Percentiles rank a stretch among this genome's conserved stretches.
These are phyloP conservation scores for Saksenaea oblongispora DNA, from an alignment of 371 early-diverging fungal genomes.

Conservation along the genomic window DNA sequence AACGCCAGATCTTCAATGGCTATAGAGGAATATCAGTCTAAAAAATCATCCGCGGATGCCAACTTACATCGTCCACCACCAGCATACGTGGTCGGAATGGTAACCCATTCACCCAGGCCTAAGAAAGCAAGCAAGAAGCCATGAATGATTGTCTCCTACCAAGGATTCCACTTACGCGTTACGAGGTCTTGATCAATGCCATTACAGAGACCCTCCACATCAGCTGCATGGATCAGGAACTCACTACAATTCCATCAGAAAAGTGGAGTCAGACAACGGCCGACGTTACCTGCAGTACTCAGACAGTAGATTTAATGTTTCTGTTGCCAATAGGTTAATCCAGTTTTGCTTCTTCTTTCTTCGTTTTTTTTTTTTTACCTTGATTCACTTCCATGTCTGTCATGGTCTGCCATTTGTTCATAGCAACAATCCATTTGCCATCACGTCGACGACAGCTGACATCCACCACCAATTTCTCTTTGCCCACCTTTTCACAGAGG, in stretches of 20 bases:
- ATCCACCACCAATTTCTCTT: slow-evolving; percentile 88
- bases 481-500: slow-evolving; percentile 70
- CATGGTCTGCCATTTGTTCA: slow-evolving; percentile 96
- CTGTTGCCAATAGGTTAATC: slow-evolving; percentile 17
- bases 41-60: slow-evolving; percentile 8
- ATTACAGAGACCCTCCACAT: slow-evolving; percentile 95
- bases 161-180: slow-evolving; percentile 46
- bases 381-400: slow-evolving; percentile 85
- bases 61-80: slow-evolving; percentile 85
- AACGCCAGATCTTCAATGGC: slow-evolving; percentile 77
- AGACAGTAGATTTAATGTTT: slow-evolving; percentile 62
- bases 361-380: slow-evolving; percentile 40
- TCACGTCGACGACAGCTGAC: slow-evolving; percentile 76
- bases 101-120: slow-evolving; percentile 83
- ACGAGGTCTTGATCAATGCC: slow-evolving; percentile 94
- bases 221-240: slow-evolving; percentile 96
- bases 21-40: slow-evolving; percentile 18
- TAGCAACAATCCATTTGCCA: slow-evolving; percentile 90
- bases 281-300: slow-evolving; percentile 72
- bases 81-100: slow-evolving; percentile 94
- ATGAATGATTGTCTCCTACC: too few relatives aligned
- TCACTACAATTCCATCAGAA: slow-evolving; percentile 57
- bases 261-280: background rate
- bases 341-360: background rate
- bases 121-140: background rate